phyloP scores from a whole-genome alignment of 345 rosid genomes.

The Brassica incana region DNA sequence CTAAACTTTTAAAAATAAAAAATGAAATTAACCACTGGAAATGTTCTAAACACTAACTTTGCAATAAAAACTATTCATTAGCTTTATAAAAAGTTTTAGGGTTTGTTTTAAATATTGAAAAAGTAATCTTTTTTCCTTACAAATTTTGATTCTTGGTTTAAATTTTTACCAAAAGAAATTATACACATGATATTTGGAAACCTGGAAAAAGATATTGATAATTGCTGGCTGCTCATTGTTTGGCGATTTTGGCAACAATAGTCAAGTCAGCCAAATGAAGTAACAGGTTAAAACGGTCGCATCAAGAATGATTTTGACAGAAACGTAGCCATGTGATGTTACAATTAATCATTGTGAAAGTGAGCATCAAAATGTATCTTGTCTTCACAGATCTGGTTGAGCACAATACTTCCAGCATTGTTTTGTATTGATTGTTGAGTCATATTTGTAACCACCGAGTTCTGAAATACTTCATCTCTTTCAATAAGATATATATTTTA shows the following conservation, averaged over 20 bases:
- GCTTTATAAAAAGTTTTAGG: neutral
- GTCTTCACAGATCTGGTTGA: neutral
- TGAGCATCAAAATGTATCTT: constrained; percentile 13
- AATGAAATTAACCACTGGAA: no score
- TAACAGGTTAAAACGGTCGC: constrained; percentile 20
- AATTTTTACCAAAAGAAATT: neutral
- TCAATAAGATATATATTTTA: no score
- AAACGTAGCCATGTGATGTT: constrained; percentile 36
- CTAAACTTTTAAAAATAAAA: no score
- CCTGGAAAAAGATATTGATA: neutral
- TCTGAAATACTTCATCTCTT: neutral
- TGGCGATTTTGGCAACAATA: constrained; percentile 8
- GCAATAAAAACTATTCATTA: no score
- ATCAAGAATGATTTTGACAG: constrained; percentile 1
- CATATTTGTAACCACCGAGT: constrained; percentile 16
- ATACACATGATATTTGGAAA: neutral
- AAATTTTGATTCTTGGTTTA: neutral
- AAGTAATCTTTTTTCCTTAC: no score
- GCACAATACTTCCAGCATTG: constrained; percentile 18
- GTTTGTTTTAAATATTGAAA: neutral
- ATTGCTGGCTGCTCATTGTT: constrained; percentile 9
- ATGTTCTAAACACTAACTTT: no score
- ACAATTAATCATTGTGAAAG: constrained; percentile 20
- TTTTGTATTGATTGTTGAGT: constrained; percentile 26
- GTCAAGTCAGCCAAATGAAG: constrained; percentile 12